Evolutionary conservation across 768 basidiomycete genomes (phyloP).

Genomic region (Rickenella mellea): DNA sequence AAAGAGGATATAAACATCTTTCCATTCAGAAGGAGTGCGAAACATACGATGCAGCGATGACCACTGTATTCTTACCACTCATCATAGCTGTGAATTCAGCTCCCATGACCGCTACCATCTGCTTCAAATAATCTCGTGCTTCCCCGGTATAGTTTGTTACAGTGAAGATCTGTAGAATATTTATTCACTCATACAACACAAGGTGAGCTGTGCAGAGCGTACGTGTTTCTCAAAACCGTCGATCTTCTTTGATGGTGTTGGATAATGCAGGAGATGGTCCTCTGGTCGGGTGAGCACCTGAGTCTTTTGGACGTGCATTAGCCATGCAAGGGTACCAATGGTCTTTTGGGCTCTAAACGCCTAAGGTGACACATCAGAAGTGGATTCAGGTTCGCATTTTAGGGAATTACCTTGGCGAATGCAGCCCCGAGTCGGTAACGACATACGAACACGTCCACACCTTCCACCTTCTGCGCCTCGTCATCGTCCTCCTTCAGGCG

Average conservation of each 20-base stretch:
- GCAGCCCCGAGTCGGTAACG: constrained; percentile 57
- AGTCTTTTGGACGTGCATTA: constrained; percentile 67
- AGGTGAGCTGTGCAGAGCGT: constrained; percentile 17
- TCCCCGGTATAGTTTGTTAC: constrained; percentile 87
- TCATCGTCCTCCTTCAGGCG: constrained; percentile 14
- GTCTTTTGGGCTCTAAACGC: constrained; percentile 48
- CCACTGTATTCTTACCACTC: constrained; percentile 64
- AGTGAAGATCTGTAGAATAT: constrained; percentile 51
- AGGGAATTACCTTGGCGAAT: constrained; percentile 52
- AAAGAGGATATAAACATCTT: constrained; percentile 22
- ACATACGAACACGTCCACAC: constrained; percentile 69
- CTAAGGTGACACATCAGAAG: constrained; percentile 24
- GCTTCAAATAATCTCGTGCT: constrained; percentile 81
- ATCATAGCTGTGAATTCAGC: constrained; percentile 77
- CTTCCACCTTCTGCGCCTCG: constrained; percentile 26
- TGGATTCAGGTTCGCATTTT: background rate
- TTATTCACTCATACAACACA: constrained; percentile 1
- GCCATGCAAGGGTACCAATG: constrained; percentile 76
- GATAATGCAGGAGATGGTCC: constrained; percentile 79
- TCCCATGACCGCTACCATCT: constrained; percentile 67
- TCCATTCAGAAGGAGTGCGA: background rate
- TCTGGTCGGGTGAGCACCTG: constrained; percentile 53
- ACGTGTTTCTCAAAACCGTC: constrained; percentile 56
- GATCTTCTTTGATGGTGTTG: constrained; percentile 53
- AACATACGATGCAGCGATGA: constrained; percentile 78